These are phyloP conservation scores for Debaryomyces castellii DNA, from an alignment of 805 yeast species.

Conservation along the genomic window DNA sequence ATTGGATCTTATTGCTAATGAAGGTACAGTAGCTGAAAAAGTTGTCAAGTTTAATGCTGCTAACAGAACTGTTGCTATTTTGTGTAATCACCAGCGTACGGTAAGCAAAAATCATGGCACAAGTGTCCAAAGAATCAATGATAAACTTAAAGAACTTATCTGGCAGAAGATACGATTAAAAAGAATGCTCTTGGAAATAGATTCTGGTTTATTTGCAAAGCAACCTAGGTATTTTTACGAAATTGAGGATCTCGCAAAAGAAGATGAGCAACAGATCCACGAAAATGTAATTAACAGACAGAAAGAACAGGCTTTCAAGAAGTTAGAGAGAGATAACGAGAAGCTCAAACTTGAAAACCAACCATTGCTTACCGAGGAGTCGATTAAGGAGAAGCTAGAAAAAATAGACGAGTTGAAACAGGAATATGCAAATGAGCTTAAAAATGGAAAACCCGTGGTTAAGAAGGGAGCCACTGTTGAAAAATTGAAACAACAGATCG, in stretches of 20 bases:
- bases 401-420: slow-evolving; percentile 52
- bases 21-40: slow-evolving; percentile 85
- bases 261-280: slow-evolving; percentile 61
- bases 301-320: slow-evolving; percentile 59
- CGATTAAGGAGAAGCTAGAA: slow-evolving; percentile 56
- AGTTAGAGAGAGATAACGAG: slow-evolving; percentile 75
- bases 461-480: slow-evolving; percentile 57
- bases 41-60: slow-evolving; percentile 90
- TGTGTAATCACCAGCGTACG: slow-evolving; percentile 96
- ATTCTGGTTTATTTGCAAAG: slow-evolving; percentile 51
- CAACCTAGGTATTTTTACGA: slow-evolving; percentile 64
- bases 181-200: slow-evolving; percentile 66
- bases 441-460: slow-evolving; percentile 57
- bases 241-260: slow-evolving; percentile 62
- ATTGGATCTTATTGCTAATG: slow-evolving; percentile 77
- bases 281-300: slow-evolving; percentile 62
- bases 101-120: slow-evolving; percentile 83
- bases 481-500: slow-evolving; percentile 69
- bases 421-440: slow-evolving; percentile 56
- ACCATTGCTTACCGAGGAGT: slow-evolving; percentile 52
- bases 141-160: slow-evolving; percentile 71
- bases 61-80: slow-evolving; percentile 89
- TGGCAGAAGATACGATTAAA: slow-evolving; percentile 82
- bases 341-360: slow-evolving; percentile 60
- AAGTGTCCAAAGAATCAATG: slow-evolving; percentile 75